phyloP scores from a whole-genome alignment of 1,284 basidiomycete species.

The Coniferiporia weirii region DNA sequence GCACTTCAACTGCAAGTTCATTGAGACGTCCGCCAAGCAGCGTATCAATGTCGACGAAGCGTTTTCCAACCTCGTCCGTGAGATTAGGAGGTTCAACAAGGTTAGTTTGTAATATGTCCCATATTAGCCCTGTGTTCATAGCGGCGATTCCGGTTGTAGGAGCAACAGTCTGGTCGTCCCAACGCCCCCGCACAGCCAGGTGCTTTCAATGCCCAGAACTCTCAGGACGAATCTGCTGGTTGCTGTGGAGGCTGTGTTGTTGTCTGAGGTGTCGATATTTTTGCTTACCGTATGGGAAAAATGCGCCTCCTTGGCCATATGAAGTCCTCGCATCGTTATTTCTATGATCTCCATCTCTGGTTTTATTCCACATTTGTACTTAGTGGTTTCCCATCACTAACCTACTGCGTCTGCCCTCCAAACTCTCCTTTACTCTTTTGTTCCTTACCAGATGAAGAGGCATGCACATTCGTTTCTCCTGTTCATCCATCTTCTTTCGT shows the following conservation, averaged over 20 bases:
- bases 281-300: not conserved
- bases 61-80: slow-evolving; percentile 94
- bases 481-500: not conserved
- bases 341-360: not conserved
- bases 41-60: slow-evolving; percentile 98
- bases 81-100: slow-evolving; percentile 97
- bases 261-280: slow-evolving; percentile 29
- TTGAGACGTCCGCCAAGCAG: slow-evolving; percentile 98
- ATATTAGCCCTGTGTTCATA: not conserved
- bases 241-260: slow-evolving; percentile 76
- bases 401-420: not conserved
- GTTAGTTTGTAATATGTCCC: slow-evolving; percentile 31
- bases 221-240: slow-evolving; percentile 51
- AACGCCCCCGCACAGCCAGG: slow-evolving; percentile 35
- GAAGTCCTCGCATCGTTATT: not conserved
- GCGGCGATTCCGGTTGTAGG: slow-evolving; percentile 33
- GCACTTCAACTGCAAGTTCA: slow-evolving; percentile 95
- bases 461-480: not conserved
- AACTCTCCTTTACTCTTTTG: not conserved
- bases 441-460: not conserved
- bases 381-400: slow-evolving; percentile 3
- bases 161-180: slow-evolving; percentile 59
- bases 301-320: not conserved
- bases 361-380: slow-evolving; percentile 5
- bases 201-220: slow-evolving; percentile 43